Base-by-base conservation (phyloP, 1,139 yeast genomes). In the Entelexis sorbosivorans region DNA sequence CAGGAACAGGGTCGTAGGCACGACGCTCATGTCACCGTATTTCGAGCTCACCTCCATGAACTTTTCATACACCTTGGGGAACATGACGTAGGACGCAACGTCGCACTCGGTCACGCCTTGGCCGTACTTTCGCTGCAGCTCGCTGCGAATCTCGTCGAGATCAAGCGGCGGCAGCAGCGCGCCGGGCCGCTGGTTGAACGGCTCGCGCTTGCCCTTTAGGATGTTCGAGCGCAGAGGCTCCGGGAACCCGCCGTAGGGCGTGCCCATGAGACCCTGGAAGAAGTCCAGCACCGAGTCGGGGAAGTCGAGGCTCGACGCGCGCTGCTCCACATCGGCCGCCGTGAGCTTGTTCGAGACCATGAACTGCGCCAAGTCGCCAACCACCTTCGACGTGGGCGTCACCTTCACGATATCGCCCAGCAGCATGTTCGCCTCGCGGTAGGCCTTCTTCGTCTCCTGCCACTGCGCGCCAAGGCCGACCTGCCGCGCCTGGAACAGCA, bases 161-260 rank as follows among this genome's bases (percentile, higher is more conserved):
- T 91, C 88, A 63, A 87, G 75, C 60, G 98, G 96, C 54, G 79
- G 76, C 65, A 91, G 73, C 61, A 79, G 79, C 66, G 89, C 78
- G 56, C 98, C 99, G 46, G 99, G 98, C 70, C 98, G 83, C 61
- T 76, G 73, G 57, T 79, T 77, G 69, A 91, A 79, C 72, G 88
- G 87, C 70, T 85, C 82, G 72, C 99, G 83, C 79, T 88, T 89
- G 63, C 85, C 85, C 66, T 78, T 78, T 66, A 91, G 79, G 57
- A 91, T 78, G 67, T 89, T 85, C 45, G 95, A 75, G 73, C 98
- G 82, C 69, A 91, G 76, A 46, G 99, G 98, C 72, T 91, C 99
- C 51, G 98, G 98, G 94, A 93, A 91, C 8, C 99, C 99, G 61
- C 98, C 98, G 66, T 86, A 88, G 62, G 99, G 99, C 63, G 91